These are phyloP conservation scores for Gomphus bonarii DNA, from an alignment of 1,284 basidiomycete genomes.

Conservation along the genomic window DNA sequence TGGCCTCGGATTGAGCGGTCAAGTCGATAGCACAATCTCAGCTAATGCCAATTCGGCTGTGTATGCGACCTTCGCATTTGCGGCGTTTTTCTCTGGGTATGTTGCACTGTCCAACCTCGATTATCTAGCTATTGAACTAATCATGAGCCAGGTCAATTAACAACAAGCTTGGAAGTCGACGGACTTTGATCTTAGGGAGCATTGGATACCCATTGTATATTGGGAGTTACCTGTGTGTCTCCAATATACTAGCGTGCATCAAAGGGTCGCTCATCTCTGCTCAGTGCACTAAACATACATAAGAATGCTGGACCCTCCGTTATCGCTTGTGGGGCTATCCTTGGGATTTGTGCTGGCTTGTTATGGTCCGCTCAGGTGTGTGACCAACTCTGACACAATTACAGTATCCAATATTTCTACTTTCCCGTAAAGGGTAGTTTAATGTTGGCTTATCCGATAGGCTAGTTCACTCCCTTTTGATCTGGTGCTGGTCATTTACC, in stretches of 20 bases:
- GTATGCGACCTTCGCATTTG: constrained; percentile 54
- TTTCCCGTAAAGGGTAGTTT: constrained; percentile 43
- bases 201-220: constrained; percentile 67
- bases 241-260: constrained; percentile 1
- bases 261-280: not conserved
- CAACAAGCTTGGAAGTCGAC: constrained; percentile 63
- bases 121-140: not conserved
- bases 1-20: constrained; percentile 64
- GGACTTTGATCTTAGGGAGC: constrained; percentile 65
- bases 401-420: constrained; percentile 62
- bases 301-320: constrained; percentile 50
- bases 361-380: constrained; percentile 79
- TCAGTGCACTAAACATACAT: constrained; percentile 59
- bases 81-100: constrained; percentile 19
- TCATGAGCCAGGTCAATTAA: constrained; percentile 49
- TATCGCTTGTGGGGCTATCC: constrained; percentile 68
- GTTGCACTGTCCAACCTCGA: constrained; percentile 14
- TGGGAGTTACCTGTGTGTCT: constrained; percentile 50
- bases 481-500: not conserved
- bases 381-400: not conserved
- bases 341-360: constrained; percentile 76
- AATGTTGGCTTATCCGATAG: constrained; percentile 17
- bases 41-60: constrained; percentile 58
- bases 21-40: constrained; percentile 45
- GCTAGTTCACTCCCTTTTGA: not conserved